These are phyloP conservation scores for Penicillium samsonianum DNA, from an alignment of 495 filamentous ascomycete species.

Conservation along the genomic window DNA sequence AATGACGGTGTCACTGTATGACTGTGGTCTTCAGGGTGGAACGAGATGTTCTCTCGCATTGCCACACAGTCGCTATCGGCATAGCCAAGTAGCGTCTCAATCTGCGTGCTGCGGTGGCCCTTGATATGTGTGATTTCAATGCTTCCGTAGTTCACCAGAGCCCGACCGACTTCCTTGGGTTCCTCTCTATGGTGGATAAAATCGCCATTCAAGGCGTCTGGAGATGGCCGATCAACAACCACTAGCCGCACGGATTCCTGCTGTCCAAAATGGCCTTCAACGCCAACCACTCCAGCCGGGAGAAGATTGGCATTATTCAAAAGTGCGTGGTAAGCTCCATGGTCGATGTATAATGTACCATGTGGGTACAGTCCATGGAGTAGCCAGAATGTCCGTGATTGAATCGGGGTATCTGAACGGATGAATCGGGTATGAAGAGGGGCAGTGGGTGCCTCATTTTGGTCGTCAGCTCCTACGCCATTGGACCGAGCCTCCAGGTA, in stretches of 20 bases:
- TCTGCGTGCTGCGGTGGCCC: conserved; percentile 79
- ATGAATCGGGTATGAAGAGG: conserved; percentile 93
- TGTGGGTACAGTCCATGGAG: conserved; percentile 91
- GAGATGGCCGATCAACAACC: conserved; percentile 62
- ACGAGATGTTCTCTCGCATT: conserved; percentile 81
- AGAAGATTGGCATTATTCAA: conserved; percentile 82
- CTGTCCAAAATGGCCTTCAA: conserved; percentile 83
- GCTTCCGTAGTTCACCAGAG: conserved; percentile 91
- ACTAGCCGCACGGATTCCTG: conserved; percentile 87
- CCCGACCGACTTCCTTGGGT: conserved; percentile 80
- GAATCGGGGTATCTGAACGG: conserved; percentile 80
- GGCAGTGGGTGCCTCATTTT: conserved; percentile 22
- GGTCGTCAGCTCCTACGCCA: conserved; percentile 22
- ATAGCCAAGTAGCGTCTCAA: conserved; percentile 78
- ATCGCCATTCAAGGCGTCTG: conserved; percentile 43
- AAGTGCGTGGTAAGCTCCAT: conserved; percentile 79
- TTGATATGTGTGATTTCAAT: conserved; percentile 80
- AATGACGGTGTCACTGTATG: conserved; percentile 37
- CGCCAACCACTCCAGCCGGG: conserved; percentile 85
- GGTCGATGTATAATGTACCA: conserved; percentile 89
- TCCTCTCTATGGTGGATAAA: conserved; percentile 47
- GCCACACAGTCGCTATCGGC: conserved; percentile 95
- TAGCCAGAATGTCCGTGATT: conserved; percentile 95
- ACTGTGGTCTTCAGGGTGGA: conserved; percentile 40
- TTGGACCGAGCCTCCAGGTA: conserved; percentile 36